Evolutionary conservation across 2,329 filamentous ascomycete species (phyloP), one percentile per base, ranked within the genome.

Genomic region (Colletotrichum chlorophyti): DNA sequence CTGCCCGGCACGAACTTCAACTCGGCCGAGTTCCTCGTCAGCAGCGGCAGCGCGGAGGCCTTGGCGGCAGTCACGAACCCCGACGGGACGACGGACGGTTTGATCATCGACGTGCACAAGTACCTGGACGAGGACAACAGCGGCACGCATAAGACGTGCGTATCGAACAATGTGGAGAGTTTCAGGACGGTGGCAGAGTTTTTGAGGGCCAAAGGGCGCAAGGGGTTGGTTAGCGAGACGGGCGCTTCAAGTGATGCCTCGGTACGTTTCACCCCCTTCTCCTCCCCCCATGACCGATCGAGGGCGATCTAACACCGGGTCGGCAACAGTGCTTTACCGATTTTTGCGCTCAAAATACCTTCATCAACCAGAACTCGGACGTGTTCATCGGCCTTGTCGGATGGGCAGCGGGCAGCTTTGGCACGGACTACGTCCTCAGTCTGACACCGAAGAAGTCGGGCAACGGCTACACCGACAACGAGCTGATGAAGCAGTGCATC

Each of bases 1-100:
- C 79, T 89, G 2, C 83, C 88, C 0, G 87, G 87, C 2, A 86
- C 79, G 32, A 82, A 83, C 65, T 90, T 81, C 66, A 79, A 83
- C 7, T 79, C 75, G 48, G 82, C 81, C 3, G 76, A 72, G 34
- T 74, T 74, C 2, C 77, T 84, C 47, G 72, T 83, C 19, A 74
- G 74, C 3, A 77, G 73, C 34, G 81, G 81, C 3, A 81, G 79
- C 11, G 83, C 78, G 0, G 79, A 77, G 1, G 79, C 79, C 4
- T 72, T 89, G 8, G 66, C 76, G 15, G 76, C 69, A 3, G 77
- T 89, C 26, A 83, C 73, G 43, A 88, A 89, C 66, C 83, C 80
- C 0, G 84, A 88, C 63, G 83, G 83, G 2, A 74, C 72, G n/a
- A 84, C 75, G 2, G 77, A 80, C 49, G 79, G 79, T 48, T 71